These are phyloP conservation scores for Xerocomus brunneocitrinus DNA, from an alignment of 768 basidiomycete species.

Conservation along the genomic window DNA sequence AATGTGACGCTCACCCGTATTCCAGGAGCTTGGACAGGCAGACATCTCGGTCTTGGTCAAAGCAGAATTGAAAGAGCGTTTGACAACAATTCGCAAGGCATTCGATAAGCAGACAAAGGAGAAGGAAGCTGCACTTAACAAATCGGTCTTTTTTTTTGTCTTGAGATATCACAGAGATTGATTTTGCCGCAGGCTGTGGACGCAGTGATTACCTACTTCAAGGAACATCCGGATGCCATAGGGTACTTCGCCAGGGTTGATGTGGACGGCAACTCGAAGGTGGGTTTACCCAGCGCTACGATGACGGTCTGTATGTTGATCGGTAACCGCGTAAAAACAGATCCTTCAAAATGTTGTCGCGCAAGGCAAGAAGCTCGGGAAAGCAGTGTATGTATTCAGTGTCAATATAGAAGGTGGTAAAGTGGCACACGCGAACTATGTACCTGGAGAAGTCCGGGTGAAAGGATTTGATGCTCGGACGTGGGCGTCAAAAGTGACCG, in stretches of 20 bases:
- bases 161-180: background rate
- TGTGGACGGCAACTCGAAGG: slow-evolving; percentile 85
- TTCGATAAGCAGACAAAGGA: slow-evolving; percentile 86
- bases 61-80: slow-evolving; percentile 69
- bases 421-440: slow-evolving; percentile 83
- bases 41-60: slow-evolving; percentile 87
- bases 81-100: slow-evolving; percentile 68
- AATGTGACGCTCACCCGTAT: background rate
- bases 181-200: slow-evolving; percentile 57
- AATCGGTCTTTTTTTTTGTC: slow-evolving; percentile 49
- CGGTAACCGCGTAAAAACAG: slow-evolving; percentile 31
- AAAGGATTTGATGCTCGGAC: slow-evolving; percentile 75
- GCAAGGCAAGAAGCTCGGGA: slow-evolving; percentile 76
- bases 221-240: slow-evolving; percentile 64
- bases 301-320: background rate
- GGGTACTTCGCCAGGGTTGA: slow-evolving; percentile 69
- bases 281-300: slow-evolving; percentile 21
- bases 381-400: slow-evolving; percentile 87
- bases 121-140: slow-evolving; percentile 68
- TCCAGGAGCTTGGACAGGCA: slow-evolving; percentile 81
- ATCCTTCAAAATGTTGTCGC: slow-evolving; percentile 70
- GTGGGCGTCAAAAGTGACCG: slow-evolving; percentile 82
- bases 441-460: slow-evolving; percentile 58
- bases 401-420: slow-evolving; percentile 63
- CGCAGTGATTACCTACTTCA: slow-evolving; percentile 65